These are phyloP conservation scores for Neurospora sp. DNA, from an alignment of 495 filamentous ascomycete genomes.

Conservation along the genomic window DNA sequence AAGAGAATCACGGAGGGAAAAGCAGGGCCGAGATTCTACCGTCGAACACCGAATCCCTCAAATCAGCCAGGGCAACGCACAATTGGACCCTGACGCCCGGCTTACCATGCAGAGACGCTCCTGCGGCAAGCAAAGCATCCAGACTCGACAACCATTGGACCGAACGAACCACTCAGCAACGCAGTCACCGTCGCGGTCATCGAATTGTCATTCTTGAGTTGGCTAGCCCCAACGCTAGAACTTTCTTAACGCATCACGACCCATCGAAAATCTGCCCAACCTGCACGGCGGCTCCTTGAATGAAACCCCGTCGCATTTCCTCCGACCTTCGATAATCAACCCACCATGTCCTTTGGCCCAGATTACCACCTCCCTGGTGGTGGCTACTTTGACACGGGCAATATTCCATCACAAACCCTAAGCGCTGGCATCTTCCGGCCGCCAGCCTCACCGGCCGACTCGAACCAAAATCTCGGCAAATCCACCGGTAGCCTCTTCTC, in stretches of 20 bases:
- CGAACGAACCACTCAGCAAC: neutral
- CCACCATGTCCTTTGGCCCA: constrained; percentile 31
- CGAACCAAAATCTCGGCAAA: constrained; percentile 45
- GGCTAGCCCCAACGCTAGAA: neutral
- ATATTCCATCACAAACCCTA: constrained; percentile 28
- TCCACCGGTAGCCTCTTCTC: constrained; percentile 45
- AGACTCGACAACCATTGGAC: neutral
- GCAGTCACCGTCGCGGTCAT: neutral
- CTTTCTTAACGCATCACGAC: neutral
- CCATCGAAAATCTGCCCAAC: neutral
- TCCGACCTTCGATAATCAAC: neutral
- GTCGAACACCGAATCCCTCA: neutral
- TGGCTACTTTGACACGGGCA: constrained; percentile 34
- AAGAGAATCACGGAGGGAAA: neutral
- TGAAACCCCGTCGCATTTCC: neutral
- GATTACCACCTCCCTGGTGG: constrained; percentile 39
- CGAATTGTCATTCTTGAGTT: neutral
- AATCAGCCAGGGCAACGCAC: neutral
- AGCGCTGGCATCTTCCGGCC: constrained; percentile 57
- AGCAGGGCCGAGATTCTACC: neutral
- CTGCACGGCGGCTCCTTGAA: neutral
- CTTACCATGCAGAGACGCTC: neutral
- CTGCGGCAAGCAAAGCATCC: neutral
- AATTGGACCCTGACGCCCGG: neutral
- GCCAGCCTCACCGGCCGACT: constrained; percentile 53